Evolutionary conservation across 164 flowering plant species (phyloP), one percentile per base, ranked within the genome.

Genomic region (Protea cynaroides): DNA sequence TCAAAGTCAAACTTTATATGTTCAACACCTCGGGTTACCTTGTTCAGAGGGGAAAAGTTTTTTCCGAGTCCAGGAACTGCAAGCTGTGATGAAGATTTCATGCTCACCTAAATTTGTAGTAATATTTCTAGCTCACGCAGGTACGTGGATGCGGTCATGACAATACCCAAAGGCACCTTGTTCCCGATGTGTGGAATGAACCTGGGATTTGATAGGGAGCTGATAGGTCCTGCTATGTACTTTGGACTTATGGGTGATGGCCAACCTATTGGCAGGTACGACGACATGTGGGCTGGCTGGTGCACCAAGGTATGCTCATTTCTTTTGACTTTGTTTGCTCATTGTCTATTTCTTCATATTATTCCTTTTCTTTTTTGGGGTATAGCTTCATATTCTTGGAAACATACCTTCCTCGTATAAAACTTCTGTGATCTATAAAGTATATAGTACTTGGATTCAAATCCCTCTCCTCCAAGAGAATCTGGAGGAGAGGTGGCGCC

Each of bases 171-270:
- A 24, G 80, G 83, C 53, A 69, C 78, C 12, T 65, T 80, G 64
- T 80, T 78, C 60, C 83, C 83, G 24, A 77, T 80, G 83, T 80
- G 83, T 63, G 83, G 81, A 44, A 80, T 80, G 83, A 80, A 80
- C 70, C 71, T 80, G 15, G 81, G 69, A 18, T 80, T 80, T 50
- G 44, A 78, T 72, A 63, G 81, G 63, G 81, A 78, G 49, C 80
- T 78, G 49, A 78, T 80, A 13, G 84, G 84, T 44, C 79, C 84
- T 47, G 80, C 84, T 56, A 78, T 80, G 81, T 80, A 80, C 56
- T 78, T 80, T 72, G 81, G 80, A 22, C 71, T 77, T 23, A 77
- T 77, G 80, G 80, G 80, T 51, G 80, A 77, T 63, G 80, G 80
- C 25, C 78, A 77, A 29, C 80, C 80, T 22, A 72, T 74, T 72